These are phyloP conservation scores for Calycina marina DNA, from an alignment of 2,329 filamentous ascomycete species.

Conservation along the genomic window DNA sequence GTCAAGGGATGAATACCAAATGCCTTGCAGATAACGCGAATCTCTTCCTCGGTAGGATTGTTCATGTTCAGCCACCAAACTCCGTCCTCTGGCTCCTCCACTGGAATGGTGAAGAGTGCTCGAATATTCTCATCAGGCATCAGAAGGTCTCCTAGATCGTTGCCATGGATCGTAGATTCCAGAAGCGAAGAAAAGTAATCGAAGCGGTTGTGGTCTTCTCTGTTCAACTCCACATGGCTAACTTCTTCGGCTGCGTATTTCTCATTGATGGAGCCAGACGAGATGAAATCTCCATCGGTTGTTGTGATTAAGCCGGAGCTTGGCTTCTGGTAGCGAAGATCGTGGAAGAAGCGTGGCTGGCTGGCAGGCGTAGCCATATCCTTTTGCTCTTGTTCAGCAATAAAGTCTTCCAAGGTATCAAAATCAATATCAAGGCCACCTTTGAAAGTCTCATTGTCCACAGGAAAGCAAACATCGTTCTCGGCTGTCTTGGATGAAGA, in stretches of 20 bases:
- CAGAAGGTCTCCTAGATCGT: constrained; percentile 75
- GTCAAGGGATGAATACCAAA: constrained; percentile 94
- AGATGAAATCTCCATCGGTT: constrained; percentile 40
- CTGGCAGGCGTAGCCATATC: constrained; percentile 23
- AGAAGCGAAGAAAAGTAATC: constrained; percentile 95
- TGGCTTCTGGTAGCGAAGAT: constrained; percentile 16
- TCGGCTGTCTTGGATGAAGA: constrained; percentile 59
- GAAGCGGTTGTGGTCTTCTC: constrained; percentile 62
- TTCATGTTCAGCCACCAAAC: constrained; percentile 99
- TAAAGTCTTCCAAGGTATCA: constrained; percentile 85
- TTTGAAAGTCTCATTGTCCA: constrained; percentile 53
- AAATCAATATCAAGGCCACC: constrained; percentile 78
- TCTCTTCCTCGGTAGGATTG: constrained; percentile 77
- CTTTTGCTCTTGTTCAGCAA: constrained; percentile 46
- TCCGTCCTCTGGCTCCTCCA: constrained; percentile 50
- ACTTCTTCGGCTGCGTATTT: constrained; percentile 31
- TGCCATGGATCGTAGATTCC: constrained; percentile 84
- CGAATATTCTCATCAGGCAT: constrained; percentile 82
- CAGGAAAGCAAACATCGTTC: constrained; percentile 77
- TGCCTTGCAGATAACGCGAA: constrained; percentile 76
- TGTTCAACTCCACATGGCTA: constrained; percentile 17
- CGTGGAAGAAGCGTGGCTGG: constrained; percentile 20
- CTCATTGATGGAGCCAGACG: constrained; percentile 30
- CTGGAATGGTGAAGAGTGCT: constrained; percentile 62
- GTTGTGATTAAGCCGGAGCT: constrained; percentile 22